Evolutionary conservation across 1,139 yeast species (phyloP), one percentile per base, ranked within the genome.

Genomic region (Pneumocystis canis): DNA sequence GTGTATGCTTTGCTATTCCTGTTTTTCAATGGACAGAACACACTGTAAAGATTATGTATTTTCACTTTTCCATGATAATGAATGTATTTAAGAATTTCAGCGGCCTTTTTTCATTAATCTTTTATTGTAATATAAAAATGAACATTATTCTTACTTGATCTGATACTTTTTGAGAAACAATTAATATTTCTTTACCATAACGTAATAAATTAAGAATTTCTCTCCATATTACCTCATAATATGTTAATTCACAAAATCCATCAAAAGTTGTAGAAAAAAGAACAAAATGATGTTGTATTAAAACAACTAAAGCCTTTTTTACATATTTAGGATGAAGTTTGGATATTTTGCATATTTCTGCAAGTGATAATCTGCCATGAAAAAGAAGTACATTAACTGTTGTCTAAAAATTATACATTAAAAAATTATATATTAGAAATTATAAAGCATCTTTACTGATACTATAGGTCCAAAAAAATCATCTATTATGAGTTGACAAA

Each of bases 41-140:
- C 62, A 5, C n/a, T 32, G 14, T 31, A 40, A 20, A 63, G 28
- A 20, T 62, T 41, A 9, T 54, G 41, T 14, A 57, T 37, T 33
- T 56, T 57, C 5, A 59, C 62, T 18, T 85, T 85, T 1, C 81
- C 97, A 76, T 78, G 78, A 61, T 78, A 80, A 69, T 78, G 77
- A 61, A 89, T 77, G 69, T 86, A 88, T 69, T 87, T 89, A n/a
- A 87, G 77, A 53, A 89, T 81, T 66, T 84, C 84, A 0, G 90
- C 87, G 35, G 81, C 76, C 32, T 65, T 62, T n/a, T 28, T 25
- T 4, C 20, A 14, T 35, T 30, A 20, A n/a, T 28, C 9, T 18
- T 30, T 9, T 3, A 25, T 9, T 32, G 3, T 3, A 4, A 59
- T 9, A 37, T 25, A 33, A 53, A 41, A 58, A 28, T 3, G 16